These are phyloP conservation scores for Trichothecium roseum DNA, from an alignment of 2,329 filamentous ascomycete genomes.

Conservation along the genomic window DNA sequence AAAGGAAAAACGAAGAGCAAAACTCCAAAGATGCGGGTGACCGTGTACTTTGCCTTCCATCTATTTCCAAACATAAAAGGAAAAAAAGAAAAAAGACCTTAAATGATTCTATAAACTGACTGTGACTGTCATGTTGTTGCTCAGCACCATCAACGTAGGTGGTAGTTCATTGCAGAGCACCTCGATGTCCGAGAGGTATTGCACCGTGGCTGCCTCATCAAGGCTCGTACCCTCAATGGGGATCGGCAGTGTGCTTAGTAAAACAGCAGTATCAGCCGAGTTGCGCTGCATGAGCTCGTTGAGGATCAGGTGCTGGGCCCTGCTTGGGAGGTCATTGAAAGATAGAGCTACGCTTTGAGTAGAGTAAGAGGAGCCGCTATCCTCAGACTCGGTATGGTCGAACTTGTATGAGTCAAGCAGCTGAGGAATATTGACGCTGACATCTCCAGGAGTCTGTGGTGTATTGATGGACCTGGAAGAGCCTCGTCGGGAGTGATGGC, in stretches of 20 bases:
- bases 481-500: slow-evolving; percentile 12
- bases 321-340: slow-evolving; percentile 78
- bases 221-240: slow-evolving; percentile 66
- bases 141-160: slow-evolving; percentile 68
- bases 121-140: slow-evolving; percentile 84
- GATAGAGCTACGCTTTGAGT: slow-evolving; percentile 58
- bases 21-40: too few species aligned
- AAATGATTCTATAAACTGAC: slow-evolving; percentile 48
- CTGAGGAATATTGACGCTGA: slow-evolving; percentile 31
- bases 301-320: slow-evolving; percentile 75
- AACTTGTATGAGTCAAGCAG: slow-evolving; percentile 28
- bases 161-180: slow-evolving; percentile 68
- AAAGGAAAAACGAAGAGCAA: too few species aligned
- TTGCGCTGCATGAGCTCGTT: slow-evolving; percentile 71
- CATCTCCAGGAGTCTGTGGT: slow-evolving; percentile 20
- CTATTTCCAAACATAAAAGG: slow-evolving; percentile 6
- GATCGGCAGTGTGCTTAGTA: slow-evolving; percentile 76
- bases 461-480: slow-evolving; percentile 19
- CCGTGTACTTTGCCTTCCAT: too few species aligned
- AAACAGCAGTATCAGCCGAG: slow-evolving; percentile 61
- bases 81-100: too few species aligned
- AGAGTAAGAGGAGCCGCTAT: slow-evolving; percentile 35
- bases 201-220: slow-evolving; percentile 58
- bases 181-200: slow-evolving; percentile 69
- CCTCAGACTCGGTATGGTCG: slow-evolving; percentile 10